Conservation (phyloP, 805 yeast species). For the Saturnispora silvae region DNA sequence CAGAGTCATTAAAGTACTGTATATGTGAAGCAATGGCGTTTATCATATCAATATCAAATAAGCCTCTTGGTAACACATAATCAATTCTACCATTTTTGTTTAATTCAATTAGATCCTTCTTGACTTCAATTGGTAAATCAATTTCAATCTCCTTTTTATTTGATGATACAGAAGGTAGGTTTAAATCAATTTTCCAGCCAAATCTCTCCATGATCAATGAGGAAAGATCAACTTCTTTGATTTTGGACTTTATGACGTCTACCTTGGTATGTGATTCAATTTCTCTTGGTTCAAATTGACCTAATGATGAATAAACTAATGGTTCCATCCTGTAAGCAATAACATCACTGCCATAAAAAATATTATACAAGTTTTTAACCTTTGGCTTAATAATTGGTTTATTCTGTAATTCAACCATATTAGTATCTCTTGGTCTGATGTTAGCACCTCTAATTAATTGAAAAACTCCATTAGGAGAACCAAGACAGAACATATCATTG, state of each 20-base stretch:
- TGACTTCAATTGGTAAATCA: slow-evolving; percentile 22
- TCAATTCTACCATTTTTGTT: slow-evolving; percentile 77
- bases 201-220: slow-evolving; percentile 15
- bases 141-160: slow-evolving; percentile 8
- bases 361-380: slow-evolving; percentile 61
- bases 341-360: slow-evolving; percentile 88
- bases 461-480: slow-evolving; percentile 87
- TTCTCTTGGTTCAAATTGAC: slow-evolving; percentile 40
- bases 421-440: slow-evolving; percentile 35
- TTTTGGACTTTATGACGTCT: slow-evolving; percentile 5
- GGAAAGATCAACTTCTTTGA: slow-evolving; percentile 17
- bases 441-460: slow-evolving; percentile 58
- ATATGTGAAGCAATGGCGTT: slow-evolving; percentile 83
- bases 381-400: slow-evolving; percentile 34
- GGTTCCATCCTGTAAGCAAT: slow-evolving; percentile 89
- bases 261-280: slow-evolving; percentile 39
- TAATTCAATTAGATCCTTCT: slow-evolving; percentile 31
- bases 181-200: slow-evolving; percentile 6
- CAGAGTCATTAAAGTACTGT: slow-evolving; percentile 77
- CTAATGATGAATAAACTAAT: slow-evolving; percentile 41
- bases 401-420: slow-evolving; percentile 8
- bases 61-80: slow-evolving; percentile 65
- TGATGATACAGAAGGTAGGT: slow-evolving; percentile 3
- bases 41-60: slow-evolving; percentile 68
- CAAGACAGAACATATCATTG: slow-evolving; percentile 67